Base-by-base conservation (phyloP, 495 filamentous ascomycete species). In the Tuber microsphaerosporum region DNA sequence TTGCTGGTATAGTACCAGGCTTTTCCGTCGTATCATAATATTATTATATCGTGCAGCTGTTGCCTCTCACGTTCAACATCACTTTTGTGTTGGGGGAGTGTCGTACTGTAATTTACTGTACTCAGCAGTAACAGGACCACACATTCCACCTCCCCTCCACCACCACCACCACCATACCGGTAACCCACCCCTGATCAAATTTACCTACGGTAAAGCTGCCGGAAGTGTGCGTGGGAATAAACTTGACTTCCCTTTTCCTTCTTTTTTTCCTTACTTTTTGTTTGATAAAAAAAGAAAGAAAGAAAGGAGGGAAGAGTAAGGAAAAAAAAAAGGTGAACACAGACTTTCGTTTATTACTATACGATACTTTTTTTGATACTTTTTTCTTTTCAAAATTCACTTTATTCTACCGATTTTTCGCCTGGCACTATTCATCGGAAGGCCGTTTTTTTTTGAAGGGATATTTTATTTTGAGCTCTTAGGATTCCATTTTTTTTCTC, bases 91-190 rank as follows among this genome's bases (percentile, higher is more conserved):
- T 56, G 34, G 34, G 34, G 2, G 34, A 37, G 34, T 37, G 34
- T 2, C 34, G 34, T n/a, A 12, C 22, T 8, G 20, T 22, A 26
- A n/a, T 56, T 22, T 16, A 56, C 51, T 26, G n/a, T n/a, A n/a
- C n/a, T n/a, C 26, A 61, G 56, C n/a, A 61, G n/a, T 12, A 61
- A n/a, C n/a, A 61, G n/a, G 56, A 61, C 56, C 56, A 61, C 56
- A 31, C n/a, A 61, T 16, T 61, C 56, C 56, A 31, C n/a, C 56
- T 31, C 56, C n/a, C 56, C 56, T 31, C 56, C 51, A 31, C 51
- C 56, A 56, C 48, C 48, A 56, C 48, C 48, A 61, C n/a, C 56
- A 61, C 48, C 20, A 10, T n/a, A 56, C 48, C 48, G 22, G 22
- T 31, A 14, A 61, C n/a, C 20, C 22, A 61, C 56, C 56, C n/a